Base-by-base conservation (phyloP, 768 basidiomycete genomes). In the Lanmaoa pseudosensibilis region DNA sequence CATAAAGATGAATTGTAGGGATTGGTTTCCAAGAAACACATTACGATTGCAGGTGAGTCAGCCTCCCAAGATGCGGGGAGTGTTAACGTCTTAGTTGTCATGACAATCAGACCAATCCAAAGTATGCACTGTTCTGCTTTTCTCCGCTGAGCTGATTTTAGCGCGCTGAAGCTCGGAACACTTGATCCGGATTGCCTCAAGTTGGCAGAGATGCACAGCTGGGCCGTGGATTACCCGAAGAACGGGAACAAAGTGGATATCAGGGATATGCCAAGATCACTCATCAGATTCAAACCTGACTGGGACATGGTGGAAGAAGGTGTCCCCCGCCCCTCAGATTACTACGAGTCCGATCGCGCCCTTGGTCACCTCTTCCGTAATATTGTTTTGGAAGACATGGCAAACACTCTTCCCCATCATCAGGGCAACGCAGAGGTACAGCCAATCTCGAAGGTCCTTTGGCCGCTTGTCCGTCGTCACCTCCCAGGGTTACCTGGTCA, bases 141-240 rank as follows among this genome's bases (percentile, higher is more conserved):
- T 18, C 2, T 1, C 15, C 9, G 11, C 25, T 50, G 13, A 51
- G n/a, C 57, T 61, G 10, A 68, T 46, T 13, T 46, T 8, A 5
- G 46, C 15, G 9, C 5, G 19, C 16, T 13, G 9, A 59, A 90
- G 86, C 69, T 78, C 4, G 90, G 91, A 3, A 84, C 85, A 23
- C 73, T 72, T 25, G 87, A 92, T 60, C 62, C 69, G 1, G 65
- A 73, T 45, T 92, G 92, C 67, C 56, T 81, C 36, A 69, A 60
- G 40, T 73, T 93, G 5, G 88, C 90, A 4, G 72, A 74, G 49
- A 68, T 91, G 87, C 65, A 57, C 53, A 77, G 70, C 57, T 65
- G 82, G 76, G 90, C 90, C 0, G 90, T 92, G 5, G 90, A 92
- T 64, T 92, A 89, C 66, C 84, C 88, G 0, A 92, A 92, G 72